Evolutionary conservation across 2,329 filamentous ascomycete genomes (phyloP), one percentile per base, ranked within the genome.

Genomic region (Colletotrichum costaricense): DNA sequence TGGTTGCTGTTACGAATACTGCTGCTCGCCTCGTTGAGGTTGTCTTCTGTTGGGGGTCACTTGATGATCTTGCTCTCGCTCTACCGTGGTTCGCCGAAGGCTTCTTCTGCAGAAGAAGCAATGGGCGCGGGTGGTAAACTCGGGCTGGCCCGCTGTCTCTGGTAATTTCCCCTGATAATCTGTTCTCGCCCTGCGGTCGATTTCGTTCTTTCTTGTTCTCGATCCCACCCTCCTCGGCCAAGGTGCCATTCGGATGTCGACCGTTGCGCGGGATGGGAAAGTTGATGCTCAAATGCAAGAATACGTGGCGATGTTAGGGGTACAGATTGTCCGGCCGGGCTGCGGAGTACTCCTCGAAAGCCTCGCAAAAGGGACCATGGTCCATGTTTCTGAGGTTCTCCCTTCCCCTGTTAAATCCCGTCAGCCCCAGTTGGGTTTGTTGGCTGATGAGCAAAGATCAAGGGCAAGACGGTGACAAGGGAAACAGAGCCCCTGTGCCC

Each of bases 131-230:
- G 19, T 35, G 58, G 35, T 24, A 6, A 46, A 28, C 35, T 30
- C 69, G 64, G 69, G 69, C 46, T 63, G 57, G 64, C 35, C 69
- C 64, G 64, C 64, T 35, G 35, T 63, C 60, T 63, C 28, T 63
- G 26, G 60, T 22, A 55, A 19, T 55, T 46, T 35, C 57, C 67
- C 63, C 52, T 67, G 56, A 49, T 35, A 26, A 56, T 42, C 38
- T 35, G 16, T 38, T 60, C n/a, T 55, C 64, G 46, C 49, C 69
- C 63, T 60, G 56, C 57, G 28, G 19, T 28, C 55, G n/a, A 3
- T 52, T 60, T 42, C 2, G 6, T 42, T 49, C 19, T 11, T 49
- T 49, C 42, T 49, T 49, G 8, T 49, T 49, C 42, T 49, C 19
- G 42, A 49, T 54, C 30, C 60, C 26, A 35, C 26, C 42, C 26